These are phyloP conservation scores for Arachis stenosperma DNA, from an alignment of 306 rosid species.

Conservation along the genomic window DNA sequence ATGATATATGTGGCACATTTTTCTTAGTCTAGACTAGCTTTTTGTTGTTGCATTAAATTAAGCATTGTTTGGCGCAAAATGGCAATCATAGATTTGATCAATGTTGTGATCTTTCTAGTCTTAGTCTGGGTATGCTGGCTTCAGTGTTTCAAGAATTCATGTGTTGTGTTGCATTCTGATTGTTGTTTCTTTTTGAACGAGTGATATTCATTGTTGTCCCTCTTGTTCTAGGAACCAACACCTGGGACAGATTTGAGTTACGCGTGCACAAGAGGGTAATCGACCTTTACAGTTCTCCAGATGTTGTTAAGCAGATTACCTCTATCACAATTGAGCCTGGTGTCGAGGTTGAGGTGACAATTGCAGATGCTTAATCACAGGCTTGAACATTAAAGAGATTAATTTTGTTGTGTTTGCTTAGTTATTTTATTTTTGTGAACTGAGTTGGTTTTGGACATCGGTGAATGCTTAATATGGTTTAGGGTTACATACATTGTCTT, in stretches of 20 bases:
- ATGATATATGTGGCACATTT: too few species aligned
- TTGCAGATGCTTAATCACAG: slow-evolving; percentile 61
- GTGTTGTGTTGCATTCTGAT: not conserved
- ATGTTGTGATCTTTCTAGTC: too few species aligned
- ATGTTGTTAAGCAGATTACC: slow-evolving; percentile 91
- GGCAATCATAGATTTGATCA: too few species aligned
- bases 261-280: slow-evolving; percentile 95
- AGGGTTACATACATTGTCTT: not conserved
- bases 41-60: too few species aligned
- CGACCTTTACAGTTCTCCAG: slow-evolving; percentile 89
- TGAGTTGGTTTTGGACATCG: slow-evolving; percentile 17
- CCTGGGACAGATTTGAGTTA: slow-evolving; percentile 89
- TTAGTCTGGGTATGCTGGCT: too few species aligned
- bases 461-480: slow-evolving; percentile 22
- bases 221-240: slow-evolving; percentile 72
- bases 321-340: slow-evolving; percentile 94
- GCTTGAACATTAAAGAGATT: not conserved
- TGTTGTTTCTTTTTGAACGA: too few species aligned
- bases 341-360: slow-evolving; percentile 91
- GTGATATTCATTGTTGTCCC: not conserved
- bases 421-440: not conserved
- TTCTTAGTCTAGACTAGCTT: too few species aligned
- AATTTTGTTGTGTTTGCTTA: slow-evolving; percentile 10
- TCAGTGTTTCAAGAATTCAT: not conserved
- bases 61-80: too few species aligned